phyloP scores from a whole-genome alignment of 75 land plant genomes.

The Sequoiadendron giganteum region DNA sequence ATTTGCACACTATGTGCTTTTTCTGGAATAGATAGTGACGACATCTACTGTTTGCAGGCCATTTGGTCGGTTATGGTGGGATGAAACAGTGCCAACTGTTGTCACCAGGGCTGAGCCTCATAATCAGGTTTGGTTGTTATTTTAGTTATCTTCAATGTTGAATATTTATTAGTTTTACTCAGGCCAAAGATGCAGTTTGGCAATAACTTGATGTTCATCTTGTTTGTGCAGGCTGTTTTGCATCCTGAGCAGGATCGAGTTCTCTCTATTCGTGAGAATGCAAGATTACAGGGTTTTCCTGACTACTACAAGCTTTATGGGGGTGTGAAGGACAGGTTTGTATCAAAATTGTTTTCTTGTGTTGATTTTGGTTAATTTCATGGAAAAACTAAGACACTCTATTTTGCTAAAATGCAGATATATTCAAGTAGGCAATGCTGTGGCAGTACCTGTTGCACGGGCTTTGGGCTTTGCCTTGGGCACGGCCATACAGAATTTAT shows the following conservation, averaged over 20 bases:
- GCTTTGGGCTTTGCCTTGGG: conserved; percentile 78
- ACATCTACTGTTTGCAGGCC: conserved; percentile 48
- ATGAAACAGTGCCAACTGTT: conserved; percentile 92
- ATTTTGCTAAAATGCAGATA: conserved; percentile 43
- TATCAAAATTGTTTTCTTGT: not conserved
- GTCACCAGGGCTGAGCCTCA: conserved; percentile 70
- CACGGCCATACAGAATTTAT: conserved; percentile 24
- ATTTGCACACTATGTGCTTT: not conserved
- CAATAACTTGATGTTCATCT: not conserved
- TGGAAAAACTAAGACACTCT: not conserved
- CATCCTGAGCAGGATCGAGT: conserved; percentile 93
- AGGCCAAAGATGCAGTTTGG: not conserved
- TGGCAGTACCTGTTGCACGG: conserved; percentile 85
- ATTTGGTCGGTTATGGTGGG: conserved; percentile 97
- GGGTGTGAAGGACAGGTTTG: conserved; percentile 66
- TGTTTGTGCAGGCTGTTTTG: conserved; percentile 38
- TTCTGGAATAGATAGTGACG: not conserved
- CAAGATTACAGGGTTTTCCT: conserved; percentile 92
- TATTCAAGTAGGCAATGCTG: conserved; percentile 96
- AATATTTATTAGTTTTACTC: not conserved
- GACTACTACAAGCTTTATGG: conserved; percentile 86
- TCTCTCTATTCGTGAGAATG: conserved; percentile 81
- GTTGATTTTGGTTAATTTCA: not conserved
- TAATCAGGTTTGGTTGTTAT: conserved; percentile 49
- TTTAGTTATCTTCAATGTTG: not conserved